Evolutionary conservation across 352 stramenopile species (phyloP).

Genomic region (Pythium graminicola): DNA sequence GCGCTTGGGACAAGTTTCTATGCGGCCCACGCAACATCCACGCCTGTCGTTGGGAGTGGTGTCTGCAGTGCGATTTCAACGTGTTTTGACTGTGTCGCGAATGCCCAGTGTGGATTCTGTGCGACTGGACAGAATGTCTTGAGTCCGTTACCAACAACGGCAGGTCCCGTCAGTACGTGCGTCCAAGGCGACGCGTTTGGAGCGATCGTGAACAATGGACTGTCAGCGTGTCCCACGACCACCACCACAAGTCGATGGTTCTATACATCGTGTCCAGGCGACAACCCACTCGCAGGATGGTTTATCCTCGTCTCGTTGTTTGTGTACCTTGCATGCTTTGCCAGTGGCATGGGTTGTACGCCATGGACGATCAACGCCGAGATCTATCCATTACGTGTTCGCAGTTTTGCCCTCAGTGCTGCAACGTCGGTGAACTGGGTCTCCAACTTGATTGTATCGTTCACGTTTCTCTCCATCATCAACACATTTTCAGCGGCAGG

Average conservation of each 20-base stretch:
- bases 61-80: slow-evolving; percentile 36
- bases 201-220: background rate
- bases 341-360: slow-evolving; percentile 78
- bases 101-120: slow-evolving; percentile 51
- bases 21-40: slow-evolving; percentile 29
- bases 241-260: slow-evolving; percentile 27
- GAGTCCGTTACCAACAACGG: background rate
- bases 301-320: slow-evolving; percentile 63
- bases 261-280: slow-evolving; percentile 42
- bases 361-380: slow-evolving; percentile 95
- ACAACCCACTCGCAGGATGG: slow-evolving; percentile 33
- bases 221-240: slow-evolving; percentile 15
- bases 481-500: slow-evolving; percentile 43
- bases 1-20: slow-evolving; percentile 43
- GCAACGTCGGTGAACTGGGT: slow-evolving; percentile 92
- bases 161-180: background rate
- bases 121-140: background rate
- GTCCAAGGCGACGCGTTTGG: slow-evolving; percentile 8
- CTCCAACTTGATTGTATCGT: slow-evolving; percentile 88
- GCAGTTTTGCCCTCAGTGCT: slow-evolving; percentile 80
- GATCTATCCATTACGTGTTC: slow-evolving; percentile 88
- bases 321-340: slow-evolving; percentile 70
- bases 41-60: slow-evolving; percentile 23
- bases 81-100: slow-evolving; percentile 69
- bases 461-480: slow-evolving; percentile 92